Conservation (phyloP, 108 stramenopile species). For the Nitzschia sp. region DNA sequence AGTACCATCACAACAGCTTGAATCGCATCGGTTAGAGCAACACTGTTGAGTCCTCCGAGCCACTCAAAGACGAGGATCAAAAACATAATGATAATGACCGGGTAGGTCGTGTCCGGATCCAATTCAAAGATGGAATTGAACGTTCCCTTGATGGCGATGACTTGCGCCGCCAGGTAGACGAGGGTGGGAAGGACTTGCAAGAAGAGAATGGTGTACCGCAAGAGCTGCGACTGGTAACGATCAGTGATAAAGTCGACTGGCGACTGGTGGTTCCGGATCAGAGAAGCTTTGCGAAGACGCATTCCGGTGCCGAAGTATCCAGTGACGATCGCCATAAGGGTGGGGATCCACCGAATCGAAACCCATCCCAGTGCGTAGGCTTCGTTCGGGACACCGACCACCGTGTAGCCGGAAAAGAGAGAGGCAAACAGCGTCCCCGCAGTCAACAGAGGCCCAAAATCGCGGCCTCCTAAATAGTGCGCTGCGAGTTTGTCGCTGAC, state of each 20-base stretch:
- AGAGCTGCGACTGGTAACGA: constrained; percentile 36
- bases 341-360: constrained; percentile 19
- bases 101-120: constrained; percentile 12
- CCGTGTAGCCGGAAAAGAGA: constrained; percentile 37
- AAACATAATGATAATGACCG: constrained; percentile 32
- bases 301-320: constrained; percentile 35
- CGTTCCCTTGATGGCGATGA: constrained; percentile 21
- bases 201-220: constrained; percentile 29
- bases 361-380: constrained; percentile 23
- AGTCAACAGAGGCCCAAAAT: constrained; percentile 31
- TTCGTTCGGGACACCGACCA: constrained; percentile 40
- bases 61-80: constrained; percentile 41
- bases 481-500: constrained; percentile 16
- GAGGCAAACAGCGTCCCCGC: constrained; percentile 40
- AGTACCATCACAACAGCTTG: constrained; percentile 33
- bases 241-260: constrained; percentile 49
- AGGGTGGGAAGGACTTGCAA: constrained; percentile 32
- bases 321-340: neutral
- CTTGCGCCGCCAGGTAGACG: constrained; percentile 41
- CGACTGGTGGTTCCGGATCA: constrained; percentile 31
- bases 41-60: constrained; percentile 32
- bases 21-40: constrained; percentile 36
- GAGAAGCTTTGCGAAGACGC: constrained; percentile 23
- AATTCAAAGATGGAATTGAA: constrained; percentile 40
- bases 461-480: constrained; percentile 36